Conservation (phyloP, 139 green algal genomes). For the Closterium sp. region DNA sequence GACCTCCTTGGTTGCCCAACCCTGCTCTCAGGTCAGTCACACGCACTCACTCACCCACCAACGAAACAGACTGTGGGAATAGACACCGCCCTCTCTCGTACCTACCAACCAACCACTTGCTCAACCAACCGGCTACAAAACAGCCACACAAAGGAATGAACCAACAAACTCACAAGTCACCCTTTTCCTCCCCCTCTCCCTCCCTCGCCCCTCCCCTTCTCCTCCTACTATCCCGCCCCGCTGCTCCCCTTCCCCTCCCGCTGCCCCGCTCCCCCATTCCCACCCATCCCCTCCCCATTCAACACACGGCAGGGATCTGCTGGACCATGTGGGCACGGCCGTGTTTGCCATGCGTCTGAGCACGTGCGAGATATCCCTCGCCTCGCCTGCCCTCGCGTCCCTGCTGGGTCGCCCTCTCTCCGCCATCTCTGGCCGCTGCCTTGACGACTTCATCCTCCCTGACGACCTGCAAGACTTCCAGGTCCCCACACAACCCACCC, state of each 20-base stretch:
- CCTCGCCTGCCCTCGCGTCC: not conserved
- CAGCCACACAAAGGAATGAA: not conserved
- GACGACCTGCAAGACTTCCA: slow-evolving; percentile 12
- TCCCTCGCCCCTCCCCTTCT: not conserved
- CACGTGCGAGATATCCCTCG: not conserved
- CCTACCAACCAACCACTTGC: not conserved
- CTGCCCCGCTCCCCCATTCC: too few relatives aligned
- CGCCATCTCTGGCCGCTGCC: not conserved
- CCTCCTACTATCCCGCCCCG: too few relatives aligned
- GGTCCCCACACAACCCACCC: not conserved
- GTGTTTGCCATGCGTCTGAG: not conserved
- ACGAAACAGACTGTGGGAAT: too few relatives aligned
- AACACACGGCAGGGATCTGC: not conserved
- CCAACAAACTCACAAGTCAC: not conserved
- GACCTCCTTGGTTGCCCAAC: not conserved
- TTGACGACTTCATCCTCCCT: not conserved
- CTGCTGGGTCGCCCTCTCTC: slow-evolving; percentile 3
- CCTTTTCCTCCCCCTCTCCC: too few relatives aligned
- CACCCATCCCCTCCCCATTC: not conserved
- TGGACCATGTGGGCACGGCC: not conserved
- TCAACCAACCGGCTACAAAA: not conserved
- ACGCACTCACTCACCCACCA: not conserved
- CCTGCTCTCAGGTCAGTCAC: not conserved
- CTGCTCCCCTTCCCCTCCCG: too few relatives aligned
- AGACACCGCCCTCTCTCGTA: not conserved